Percentiles rank a stretch among this genome's conserved stretches.
Conservation (phyloP, 1,284 basidiomycete genomes). For the Cryptococcus sp. region DNA sequence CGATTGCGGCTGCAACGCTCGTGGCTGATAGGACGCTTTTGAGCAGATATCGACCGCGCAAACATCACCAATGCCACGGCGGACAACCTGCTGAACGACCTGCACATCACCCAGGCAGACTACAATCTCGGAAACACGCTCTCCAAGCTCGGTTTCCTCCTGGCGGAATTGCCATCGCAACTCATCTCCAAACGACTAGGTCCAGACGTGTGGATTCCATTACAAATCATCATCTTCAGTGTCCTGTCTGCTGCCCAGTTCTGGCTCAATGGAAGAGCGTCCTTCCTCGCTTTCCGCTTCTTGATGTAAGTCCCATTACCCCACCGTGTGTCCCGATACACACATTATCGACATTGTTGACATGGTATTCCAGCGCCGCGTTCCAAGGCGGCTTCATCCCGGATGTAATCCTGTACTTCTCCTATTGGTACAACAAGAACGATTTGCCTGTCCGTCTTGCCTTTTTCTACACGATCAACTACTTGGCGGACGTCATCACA, state of each 20-base stretch:
- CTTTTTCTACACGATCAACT: conserved; percentile 59
- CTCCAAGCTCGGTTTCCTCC: conserved; percentile 63
- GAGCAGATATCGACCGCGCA: conserved; percentile 54
- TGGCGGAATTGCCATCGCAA: conserved; percentile 62
- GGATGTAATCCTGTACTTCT: conserved; percentile 65
- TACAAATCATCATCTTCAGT: conserved; percentile 53
- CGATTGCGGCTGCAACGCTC: no score
- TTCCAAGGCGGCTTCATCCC: conserved; percentile 62
- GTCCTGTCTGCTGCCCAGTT: conserved; percentile 64
- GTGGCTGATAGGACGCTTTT: no score
- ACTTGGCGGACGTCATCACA: conserved; percentile 48
- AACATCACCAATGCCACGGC: conserved; percentile 62
- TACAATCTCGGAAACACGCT: conserved; percentile 64
- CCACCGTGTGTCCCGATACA: background rate
- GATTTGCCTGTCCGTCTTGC: conserved; percentile 69
- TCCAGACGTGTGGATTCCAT: conserved; percentile 68
- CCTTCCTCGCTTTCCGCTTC: conserved; percentile 58
- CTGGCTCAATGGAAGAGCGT: conserved; percentile 62
- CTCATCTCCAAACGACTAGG: conserved; percentile 65
- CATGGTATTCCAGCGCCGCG: conserved; percentile 12
- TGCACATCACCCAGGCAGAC: conserved; percentile 46
- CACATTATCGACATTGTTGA: no score
- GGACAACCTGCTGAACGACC: conserved; percentile 66
- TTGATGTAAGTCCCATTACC: conserved; percentile 51
- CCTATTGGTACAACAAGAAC: conserved; percentile 69